phyloP scores from a whole-genome alignment of 1,284 basidiomycete species.

The Apiotrichum laibachii region DNA sequence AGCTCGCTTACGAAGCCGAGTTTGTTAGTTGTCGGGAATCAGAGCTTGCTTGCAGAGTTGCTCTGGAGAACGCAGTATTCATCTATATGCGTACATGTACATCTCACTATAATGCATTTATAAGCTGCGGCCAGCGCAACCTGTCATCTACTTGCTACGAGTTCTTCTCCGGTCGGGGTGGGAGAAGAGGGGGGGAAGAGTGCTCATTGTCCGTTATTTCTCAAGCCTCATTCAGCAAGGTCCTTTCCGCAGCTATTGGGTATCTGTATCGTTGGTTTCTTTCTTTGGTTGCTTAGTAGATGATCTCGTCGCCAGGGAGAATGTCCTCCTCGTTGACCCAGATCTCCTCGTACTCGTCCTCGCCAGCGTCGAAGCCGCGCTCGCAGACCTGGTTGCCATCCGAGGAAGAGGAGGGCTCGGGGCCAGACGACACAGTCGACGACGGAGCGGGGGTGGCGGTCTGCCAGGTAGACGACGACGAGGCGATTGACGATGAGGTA shows the following conservation, averaged over 20 bases:
- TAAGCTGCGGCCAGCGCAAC: slow-evolving; percentile 1
- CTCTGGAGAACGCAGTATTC: too few species aligned
- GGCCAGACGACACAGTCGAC: not conserved
- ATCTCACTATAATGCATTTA: slow-evolving; percentile 7
- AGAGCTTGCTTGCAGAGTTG: too few species aligned
- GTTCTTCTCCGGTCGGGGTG: not conserved
- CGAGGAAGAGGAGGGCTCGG: not conserved
- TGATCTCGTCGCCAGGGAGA: slow-evolving; percentile 26
- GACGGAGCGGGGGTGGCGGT: not conserved
- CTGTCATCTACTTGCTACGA: not conserved
- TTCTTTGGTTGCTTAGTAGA: slow-evolving; percentile 13
- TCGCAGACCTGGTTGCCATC: slow-evolving; percentile 10
- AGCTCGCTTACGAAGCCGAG: too few species aligned
- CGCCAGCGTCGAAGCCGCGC: slow-evolving; percentile 13
- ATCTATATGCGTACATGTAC: not conserved
- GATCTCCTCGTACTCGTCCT: slow-evolving; percentile 35
- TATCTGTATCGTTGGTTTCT: not conserved
- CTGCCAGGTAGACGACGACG: not conserved
- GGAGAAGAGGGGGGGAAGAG: not conserved
- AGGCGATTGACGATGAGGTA: not conserved
- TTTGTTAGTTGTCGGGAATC: too few species aligned
- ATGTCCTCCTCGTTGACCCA: slow-evolving; percentile 38
- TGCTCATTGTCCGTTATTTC: not conserved
- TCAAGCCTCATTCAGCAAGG: not conserved
- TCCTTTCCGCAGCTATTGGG: too few species aligned